Base-by-base conservation (phyloP, 1,284 basidiomycete genomes). In the Microbotryum silenes-acaulis region DNA sequence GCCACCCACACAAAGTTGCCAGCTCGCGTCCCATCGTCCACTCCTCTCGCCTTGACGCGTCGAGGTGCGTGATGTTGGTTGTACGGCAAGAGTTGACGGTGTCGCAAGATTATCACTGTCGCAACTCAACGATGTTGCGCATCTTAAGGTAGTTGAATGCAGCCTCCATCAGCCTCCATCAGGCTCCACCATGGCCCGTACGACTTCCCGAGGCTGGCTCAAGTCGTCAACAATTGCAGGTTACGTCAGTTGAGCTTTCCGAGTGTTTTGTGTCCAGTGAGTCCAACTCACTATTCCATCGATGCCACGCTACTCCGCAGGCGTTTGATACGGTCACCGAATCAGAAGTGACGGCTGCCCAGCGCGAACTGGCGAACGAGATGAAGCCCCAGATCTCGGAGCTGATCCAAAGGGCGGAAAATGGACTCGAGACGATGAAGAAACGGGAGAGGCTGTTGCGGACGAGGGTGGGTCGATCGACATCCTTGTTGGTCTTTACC, bases 361-460 rank as follows among this genome's bases (percentile, higher is more conserved):
- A 70, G 31, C 57, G 59, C 7, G 65, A 61, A 10, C 46, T 70
- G 18, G 61, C 61, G 44, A 54, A 56, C 54, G 65, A 70, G 54
- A 66, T 70, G 46, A 56, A 62, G 51, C 69, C 69, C 9, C 67
- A 69, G 62, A 67, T 70, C 25, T 63, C 63, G 46, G 65, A 67
- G 62, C 60, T 66, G 18, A 67, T 70, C 3, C 16, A 58, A 16
- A 25, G 63, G 16, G 69, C 67, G 16, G 69, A 70, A 37, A 49
- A 33, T 3, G 69, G 69, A 2, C 37, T 70, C 20, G 67, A 65
- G 48, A 57, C 29, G 20, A 20, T 69, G 44, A 68, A 69, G 57
- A 57, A 59, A 48, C 51, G 56, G 18, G 69, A 70, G 46, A 49
- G 60, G 33, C 50, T 21, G 5, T 27, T 67, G 18, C 29, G 56